Conservation (phyloP, 306 rosid genomes). For the Vicia villosa region DNA sequence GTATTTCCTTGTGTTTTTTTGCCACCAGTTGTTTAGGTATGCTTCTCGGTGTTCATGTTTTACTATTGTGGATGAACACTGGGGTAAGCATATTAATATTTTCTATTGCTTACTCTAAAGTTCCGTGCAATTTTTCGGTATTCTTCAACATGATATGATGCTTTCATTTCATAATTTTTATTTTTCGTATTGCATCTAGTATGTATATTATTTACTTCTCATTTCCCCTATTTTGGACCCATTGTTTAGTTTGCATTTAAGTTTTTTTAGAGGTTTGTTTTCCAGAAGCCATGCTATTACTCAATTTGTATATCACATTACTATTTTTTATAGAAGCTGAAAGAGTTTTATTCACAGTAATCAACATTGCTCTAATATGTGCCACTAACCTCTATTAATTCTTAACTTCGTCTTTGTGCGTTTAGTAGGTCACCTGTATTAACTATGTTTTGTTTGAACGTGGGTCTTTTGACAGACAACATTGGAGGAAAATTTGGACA, state of each 20-base stretch:
- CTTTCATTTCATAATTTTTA: constrained; percentile 9
- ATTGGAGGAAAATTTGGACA: constrained; percentile 54
- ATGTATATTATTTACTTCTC: background rate
- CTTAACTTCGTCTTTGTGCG: background rate
- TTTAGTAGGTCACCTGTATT: constrained; percentile 23
- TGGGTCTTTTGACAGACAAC: constrained; percentile 63
- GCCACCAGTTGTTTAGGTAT: background rate
- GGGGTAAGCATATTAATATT: background rate
- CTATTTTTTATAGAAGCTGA: background rate
- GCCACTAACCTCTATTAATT: background rate
- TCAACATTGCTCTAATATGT: constrained; percentile 19
- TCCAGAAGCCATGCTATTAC: constrained; percentile 6
- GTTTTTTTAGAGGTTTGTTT: background rate
- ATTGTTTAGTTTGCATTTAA: background rate
- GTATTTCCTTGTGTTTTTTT: background rate
- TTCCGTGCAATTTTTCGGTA: background rate
- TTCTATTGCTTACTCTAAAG: background rate
- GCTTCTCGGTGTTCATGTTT: background rate
- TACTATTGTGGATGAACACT: background rate
- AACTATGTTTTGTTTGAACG: constrained; percentile 31
- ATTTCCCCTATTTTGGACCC: background rate
- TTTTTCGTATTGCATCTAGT: background rate
- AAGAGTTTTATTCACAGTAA: background rate
- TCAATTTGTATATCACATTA: background rate
- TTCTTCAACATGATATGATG: background rate